Evolutionary conservation across 805 yeast genomes (phyloP), one percentile per base, ranked within the genome.

Genomic region (Peterozyma toletana): DNA sequence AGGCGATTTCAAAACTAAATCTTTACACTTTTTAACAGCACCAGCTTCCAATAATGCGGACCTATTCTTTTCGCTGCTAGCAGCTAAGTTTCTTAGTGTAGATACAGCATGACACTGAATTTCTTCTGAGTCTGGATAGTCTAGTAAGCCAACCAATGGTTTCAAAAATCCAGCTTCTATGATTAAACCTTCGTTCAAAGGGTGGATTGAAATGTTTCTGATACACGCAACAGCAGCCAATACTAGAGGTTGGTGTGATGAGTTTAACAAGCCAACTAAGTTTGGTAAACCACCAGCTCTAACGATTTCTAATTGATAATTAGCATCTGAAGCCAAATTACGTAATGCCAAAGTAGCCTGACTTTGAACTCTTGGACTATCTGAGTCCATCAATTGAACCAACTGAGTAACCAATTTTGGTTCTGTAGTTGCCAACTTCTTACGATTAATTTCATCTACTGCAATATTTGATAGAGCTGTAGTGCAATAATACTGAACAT

Each of bases 51-150:
- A 77, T 50, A 93, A 79, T 40, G 93, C 96, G 53, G 85, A 74
- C 70, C 97, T 81, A 58, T 91, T 91, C 60, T 88, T 80, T 67
- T 93, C 98, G 36, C 93, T 81, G 41, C 93, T 81, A 4, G 99
- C 99, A 16, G 99, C 99, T 54, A 93, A 74, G 62, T 93, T 93
- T 64, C 99, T 78, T 58, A 93, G 73, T 9, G 98, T 90, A 2
- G 97, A 90, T 29, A 93, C 96, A 2, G 98, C 95, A 66, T 93
- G 99, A 62, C 99, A 93, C 68, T 91, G 96, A 51, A 93, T 91
- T 67, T 93, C 99, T 62, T 91, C 96, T 52, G 86, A 85, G 56
- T 87, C 96, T 41, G 79, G 77, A 62, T 83, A 86, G 60, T 84
- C 90, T 52, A 93, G 78, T 48, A 93, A 70, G 9, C 81, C 76